Percentiles rank a stretch among this genome's conserved stretches.
phyloP scores from a whole-genome alignment of 768 basidiomycete species.

The Lentinula detonsa region DNA sequence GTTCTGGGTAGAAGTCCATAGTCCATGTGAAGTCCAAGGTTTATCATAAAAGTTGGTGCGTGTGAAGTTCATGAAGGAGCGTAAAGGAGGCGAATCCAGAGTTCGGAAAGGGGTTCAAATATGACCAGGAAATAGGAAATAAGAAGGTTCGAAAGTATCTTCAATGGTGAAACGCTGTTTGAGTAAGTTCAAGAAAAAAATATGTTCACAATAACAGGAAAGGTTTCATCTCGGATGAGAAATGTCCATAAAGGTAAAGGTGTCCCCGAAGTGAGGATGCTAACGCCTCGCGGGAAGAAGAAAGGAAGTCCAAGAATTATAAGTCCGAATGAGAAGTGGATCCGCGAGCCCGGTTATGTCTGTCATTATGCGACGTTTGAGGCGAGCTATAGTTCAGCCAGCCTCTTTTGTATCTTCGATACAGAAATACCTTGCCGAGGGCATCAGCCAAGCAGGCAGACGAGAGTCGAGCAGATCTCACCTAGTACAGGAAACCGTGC shows the following conservation, averaged over 20 bases:
- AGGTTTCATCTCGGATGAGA: background rate
- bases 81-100: conserved; percentile 7
- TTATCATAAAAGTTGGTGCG: background rate
- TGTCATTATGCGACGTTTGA: background rate
- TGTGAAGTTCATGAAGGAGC: conserved; percentile 2
- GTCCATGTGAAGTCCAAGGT: background rate
- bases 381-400: conserved; percentile 16
- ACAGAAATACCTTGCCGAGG: conserved; percentile 11
- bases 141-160: background rate
- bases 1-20: background rate
- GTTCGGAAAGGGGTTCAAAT: background rate
- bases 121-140: background rate
- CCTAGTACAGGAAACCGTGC: conserved; percentile 56
- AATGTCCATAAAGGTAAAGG: background rate
- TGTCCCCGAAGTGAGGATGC: background rate
- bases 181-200: background rate
- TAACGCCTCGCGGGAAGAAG: background rate
- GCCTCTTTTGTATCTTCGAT: conserved; percentile 17
- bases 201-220: background rate
- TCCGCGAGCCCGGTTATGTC: background rate
- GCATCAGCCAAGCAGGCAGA: background rate
- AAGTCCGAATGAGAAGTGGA: background rate
- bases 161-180: background rate
- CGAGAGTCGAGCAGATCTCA: conserved; percentile 10
- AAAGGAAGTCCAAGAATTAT: background rate